Evolutionary conservation across 495 filamentous ascomycete genomes (phyloP), one percentile per base, ranked within the genome.

Genomic region (Annulohypoxylon stygium): DNA sequence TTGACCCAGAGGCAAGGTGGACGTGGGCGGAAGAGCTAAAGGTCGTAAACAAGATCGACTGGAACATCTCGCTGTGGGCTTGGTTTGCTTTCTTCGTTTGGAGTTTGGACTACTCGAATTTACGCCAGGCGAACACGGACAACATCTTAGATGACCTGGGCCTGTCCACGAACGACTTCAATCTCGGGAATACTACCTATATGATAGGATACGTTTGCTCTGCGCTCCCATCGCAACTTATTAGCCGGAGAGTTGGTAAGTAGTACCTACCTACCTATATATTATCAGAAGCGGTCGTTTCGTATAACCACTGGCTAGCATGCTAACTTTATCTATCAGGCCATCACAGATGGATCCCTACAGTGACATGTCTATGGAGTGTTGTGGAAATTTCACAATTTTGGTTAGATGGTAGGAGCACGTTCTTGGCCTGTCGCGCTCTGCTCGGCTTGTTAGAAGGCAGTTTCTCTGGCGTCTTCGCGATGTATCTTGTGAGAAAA

Each of bases 321-420:
- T 30, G 5, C 3, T 30, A 30, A 30, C 30, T 25, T 41, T 20
- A 3, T n/a, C 0, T 1, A 30, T 43, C 77, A 23, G 93, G 93
- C 0, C 92, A 92, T 0, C 92, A 95, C 74, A 83, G 87, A 33
- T 95, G 93, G 93, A 94, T 97, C 73, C 92, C 93, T 0, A 84
- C 93, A 47, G 91, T 94, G 64, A 94, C 94, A 85, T 82, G 93
- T 2, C 84, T 84, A 2, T 95, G 93, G 93, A 91, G 89, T 75
- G 67, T 93, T 11, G 87, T 94, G 37, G 92, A 91, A 0, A 81
- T 85, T 26, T 88, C 86, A 55, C 92, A 95, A 77, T 87, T 90
- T 9, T 88, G 89, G 67, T 65, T 95, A 33, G 86, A 78, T 34
- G 86, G 86, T 1, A 79, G 83, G 43, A 73, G 67, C 0, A 85